A percentile compares a stretch with the other conserved stretches of the same genome.
Conservation (phyloP, 2,329 filamentous ascomycete species). For the Trichoderma sp. region DNA sequence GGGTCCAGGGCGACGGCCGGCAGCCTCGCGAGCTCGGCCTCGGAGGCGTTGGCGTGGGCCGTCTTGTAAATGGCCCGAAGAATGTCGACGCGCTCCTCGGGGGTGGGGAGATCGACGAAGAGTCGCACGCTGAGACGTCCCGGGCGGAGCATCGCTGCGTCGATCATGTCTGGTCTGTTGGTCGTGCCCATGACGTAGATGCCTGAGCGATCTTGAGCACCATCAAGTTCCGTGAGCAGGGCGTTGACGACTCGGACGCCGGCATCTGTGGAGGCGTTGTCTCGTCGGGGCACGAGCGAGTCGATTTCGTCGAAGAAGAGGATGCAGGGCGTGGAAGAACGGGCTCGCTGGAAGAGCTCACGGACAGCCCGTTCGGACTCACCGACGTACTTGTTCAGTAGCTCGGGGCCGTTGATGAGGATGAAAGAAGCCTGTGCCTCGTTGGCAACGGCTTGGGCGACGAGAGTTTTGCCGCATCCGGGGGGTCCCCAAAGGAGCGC, state of each 20-base stretch:
- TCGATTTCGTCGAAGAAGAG: constrained; percentile 99
- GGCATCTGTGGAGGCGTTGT: constrained; percentile 75
- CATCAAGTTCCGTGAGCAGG: constrained; percentile 89
- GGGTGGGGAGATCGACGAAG: constrained; percentile 81
- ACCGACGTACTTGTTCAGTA: constrained; percentile 96
- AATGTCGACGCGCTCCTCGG: constrained; percentile 80
- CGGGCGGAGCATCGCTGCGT: constrained; percentile 88
- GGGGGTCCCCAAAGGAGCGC: constrained; percentile 96
- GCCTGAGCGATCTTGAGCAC: constrained; percentile 72
- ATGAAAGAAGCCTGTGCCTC: constrained; percentile 98
- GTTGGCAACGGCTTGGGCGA: constrained; percentile 94
- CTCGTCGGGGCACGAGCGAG: constrained; percentile 81
- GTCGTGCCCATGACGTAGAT: constrained; percentile 95
- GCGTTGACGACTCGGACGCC: constrained; percentile 91
- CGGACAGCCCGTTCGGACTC: constrained; percentile 92
- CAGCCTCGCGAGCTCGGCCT: constrained; percentile 53
- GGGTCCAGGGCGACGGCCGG: constrained; percentile 62
- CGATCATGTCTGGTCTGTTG: constrained; percentile 94
- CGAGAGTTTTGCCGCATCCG: constrained; percentile 92
- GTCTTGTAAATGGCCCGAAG: constrained; percentile 64
- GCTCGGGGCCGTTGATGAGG: constrained; percentile 91
- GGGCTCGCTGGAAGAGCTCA: constrained; percentile 84
- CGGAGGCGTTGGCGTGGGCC: constrained; percentile 30
- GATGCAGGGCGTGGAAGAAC: constrained; percentile 84
- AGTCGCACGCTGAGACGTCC: constrained; percentile 85